Conservation (phyloP, 306 rosid genomes). For the Dalbergia cultrata region DNA sequence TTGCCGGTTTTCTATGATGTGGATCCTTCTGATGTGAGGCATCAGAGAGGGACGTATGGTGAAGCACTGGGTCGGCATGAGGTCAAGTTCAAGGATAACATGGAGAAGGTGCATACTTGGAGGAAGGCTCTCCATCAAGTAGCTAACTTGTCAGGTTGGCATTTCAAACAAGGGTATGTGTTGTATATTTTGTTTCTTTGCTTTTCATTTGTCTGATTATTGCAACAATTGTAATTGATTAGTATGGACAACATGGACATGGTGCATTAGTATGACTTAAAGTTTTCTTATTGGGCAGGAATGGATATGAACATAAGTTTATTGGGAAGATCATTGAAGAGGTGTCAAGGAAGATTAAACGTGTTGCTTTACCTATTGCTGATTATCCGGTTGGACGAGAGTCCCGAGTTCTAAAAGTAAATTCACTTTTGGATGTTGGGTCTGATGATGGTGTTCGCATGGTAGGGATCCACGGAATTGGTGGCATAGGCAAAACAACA, state of each 20-base stretch:
- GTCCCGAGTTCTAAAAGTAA: not conserved
- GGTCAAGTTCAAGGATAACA: not conserved
- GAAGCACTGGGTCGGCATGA: constrained; percentile 1
- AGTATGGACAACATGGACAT: not conserved
- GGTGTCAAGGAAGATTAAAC: not conserved
- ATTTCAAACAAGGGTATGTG: constrained; percentile 1
- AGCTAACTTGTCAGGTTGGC: constrained; percentile 1
- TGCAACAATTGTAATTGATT: not conserved
- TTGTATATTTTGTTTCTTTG: not conserved
- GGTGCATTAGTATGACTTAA: not conserved
- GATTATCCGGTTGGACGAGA: not conserved
- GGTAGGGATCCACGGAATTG: constrained; percentile 24
- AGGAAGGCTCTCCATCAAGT: not conserved
- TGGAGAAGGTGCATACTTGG: constrained; percentile 10
- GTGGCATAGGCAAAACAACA: constrained; percentile 42
- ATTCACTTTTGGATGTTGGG: not conserved
- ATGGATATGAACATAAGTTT: not conserved
- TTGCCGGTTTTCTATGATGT: constrained; percentile 18
- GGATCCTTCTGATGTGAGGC: constrained; percentile 10
- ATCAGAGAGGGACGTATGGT: constrained; percentile 18
- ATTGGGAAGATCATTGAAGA: not conserved
- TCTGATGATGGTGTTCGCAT: not conserved
- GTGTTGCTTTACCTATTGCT: not conserved
- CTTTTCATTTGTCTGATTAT: not conserved
- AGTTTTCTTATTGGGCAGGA: not conserved